A percentile compares a stretch with the other conserved stretches of the same genome.
Conservation (phyloP, 2,329 filamentous ascomycete species). For the Graphiopsis chlorocephala region DNA sequence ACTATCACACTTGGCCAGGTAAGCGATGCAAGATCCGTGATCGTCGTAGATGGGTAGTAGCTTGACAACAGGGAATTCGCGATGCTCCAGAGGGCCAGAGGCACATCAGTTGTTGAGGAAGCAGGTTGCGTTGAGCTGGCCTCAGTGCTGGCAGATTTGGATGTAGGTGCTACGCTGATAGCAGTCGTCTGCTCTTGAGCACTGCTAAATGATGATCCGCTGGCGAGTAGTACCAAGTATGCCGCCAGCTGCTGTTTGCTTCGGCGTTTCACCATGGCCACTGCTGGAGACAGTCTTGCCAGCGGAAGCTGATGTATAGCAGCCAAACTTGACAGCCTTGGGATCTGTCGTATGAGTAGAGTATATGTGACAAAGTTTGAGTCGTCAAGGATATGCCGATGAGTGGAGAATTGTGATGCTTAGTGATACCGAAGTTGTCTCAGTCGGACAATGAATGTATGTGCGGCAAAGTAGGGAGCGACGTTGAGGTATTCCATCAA, state of each 20-base stretch:
- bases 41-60: constrained; percentile 18
- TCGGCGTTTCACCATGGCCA: background rate
- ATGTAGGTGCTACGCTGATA: background rate
- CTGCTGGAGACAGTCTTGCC: background rate
- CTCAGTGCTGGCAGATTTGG: background rate
- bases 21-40: constrained; percentile 16
- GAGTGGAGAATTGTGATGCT: background rate
- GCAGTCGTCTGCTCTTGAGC: constrained; percentile 1
- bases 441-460: background rate
- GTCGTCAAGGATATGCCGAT: background rate
- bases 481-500: background rate
- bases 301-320: background rate
- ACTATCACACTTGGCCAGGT: constrained; percentile 22
- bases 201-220: background rate
- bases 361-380: background rate
- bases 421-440: background rate
- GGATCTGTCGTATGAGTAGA: background rate
- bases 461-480: background rate
- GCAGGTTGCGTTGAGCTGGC: background rate
- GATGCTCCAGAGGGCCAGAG: constrained; percentile 16
- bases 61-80: constrained; percentile 18
- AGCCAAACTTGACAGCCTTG: background rate
- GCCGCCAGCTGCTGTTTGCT: background rate
- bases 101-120: constrained; percentile 8
- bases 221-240: background rate